Percentiles rank a stretch among this genome's conserved stretches.
phyloP scores from a whole-genome alignment of 202 grass and related monocot species.

The Saccharum hybrid region DNA sequence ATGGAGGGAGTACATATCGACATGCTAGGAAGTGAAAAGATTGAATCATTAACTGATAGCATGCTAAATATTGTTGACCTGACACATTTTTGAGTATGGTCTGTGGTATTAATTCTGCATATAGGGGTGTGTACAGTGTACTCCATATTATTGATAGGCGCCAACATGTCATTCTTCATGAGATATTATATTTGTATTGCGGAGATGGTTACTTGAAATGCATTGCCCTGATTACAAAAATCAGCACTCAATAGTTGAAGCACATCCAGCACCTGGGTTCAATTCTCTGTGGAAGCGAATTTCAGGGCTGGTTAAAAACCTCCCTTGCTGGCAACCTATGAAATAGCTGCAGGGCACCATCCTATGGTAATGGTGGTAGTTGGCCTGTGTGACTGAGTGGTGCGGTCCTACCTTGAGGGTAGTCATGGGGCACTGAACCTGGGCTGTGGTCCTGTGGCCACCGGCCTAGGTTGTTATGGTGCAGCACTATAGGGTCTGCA shows the following conservation, averaged over 20 bases:
- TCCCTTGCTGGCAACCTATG: neutral
- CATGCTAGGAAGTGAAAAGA: neutral
- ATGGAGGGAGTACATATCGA: neutral
- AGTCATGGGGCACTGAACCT: neutral
- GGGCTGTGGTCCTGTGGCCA: neutral
- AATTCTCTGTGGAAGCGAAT: neutral
- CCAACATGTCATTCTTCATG: neutral
- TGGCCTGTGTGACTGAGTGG: neutral
- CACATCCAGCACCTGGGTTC: neutral
- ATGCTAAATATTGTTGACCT: neutral
- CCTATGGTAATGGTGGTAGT: neutral
- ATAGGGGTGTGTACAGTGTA: neutral
- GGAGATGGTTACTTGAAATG: neutral
- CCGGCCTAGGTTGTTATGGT: neutral
- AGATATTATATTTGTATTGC: neutral
- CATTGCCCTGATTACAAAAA: neutral
- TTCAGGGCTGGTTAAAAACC: neutral
- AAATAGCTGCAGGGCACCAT: neutral
- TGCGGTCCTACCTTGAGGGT: neutral
- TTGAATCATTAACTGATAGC: neutral
- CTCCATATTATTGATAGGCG: neutral
- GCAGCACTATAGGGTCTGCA: neutral
- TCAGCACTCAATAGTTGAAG: neutral
- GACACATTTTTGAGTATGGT: constrained; percentile 3
- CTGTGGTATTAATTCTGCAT: constrained; percentile 2